Evolutionary conservation across 139 green algal genomes (phyloP).

Genomic region (Dunaliella primolecta): DNA sequence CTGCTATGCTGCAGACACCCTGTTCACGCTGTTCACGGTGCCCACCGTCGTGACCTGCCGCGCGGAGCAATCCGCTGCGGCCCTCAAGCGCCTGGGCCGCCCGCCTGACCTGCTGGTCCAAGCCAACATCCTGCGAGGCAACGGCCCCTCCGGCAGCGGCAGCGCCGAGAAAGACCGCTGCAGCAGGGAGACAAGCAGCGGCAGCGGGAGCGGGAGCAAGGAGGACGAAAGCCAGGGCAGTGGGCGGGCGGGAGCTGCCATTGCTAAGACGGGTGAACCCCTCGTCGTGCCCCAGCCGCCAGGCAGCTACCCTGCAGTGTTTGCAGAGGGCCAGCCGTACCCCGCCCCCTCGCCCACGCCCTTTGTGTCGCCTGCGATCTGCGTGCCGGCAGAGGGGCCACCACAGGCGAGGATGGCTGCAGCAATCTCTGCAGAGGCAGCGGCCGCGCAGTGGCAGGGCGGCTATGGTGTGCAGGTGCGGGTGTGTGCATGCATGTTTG

Average conservation of each 20-base stretch:
- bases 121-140: background rate
- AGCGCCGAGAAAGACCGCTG: background rate
- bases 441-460: background rate
- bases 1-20: conserved; percentile 10
- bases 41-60: conserved; percentile 1
- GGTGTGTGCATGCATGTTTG: no score
- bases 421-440: background rate
- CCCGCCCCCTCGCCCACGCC: background rate
- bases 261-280: no score
- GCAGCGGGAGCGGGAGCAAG: background rate
- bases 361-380: background rate
- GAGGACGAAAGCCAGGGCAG: background rate
- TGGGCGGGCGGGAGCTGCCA: background rate
- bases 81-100: background rate
- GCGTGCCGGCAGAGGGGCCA: background rate
- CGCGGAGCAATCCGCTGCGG: background rate
- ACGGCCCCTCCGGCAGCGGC: background rate
- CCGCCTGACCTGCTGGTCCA: background rate
- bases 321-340: background rate
- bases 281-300: background rate
- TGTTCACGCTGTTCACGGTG: background rate
- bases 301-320: background rate
- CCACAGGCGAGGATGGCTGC: background rate
- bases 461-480: background rate
- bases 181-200: background rate